These are phyloP conservation scores for Austroboletus novae-zelandiae DNA, from an alignment of 1,284 basidiomycete species.

Conservation along the genomic window DNA sequence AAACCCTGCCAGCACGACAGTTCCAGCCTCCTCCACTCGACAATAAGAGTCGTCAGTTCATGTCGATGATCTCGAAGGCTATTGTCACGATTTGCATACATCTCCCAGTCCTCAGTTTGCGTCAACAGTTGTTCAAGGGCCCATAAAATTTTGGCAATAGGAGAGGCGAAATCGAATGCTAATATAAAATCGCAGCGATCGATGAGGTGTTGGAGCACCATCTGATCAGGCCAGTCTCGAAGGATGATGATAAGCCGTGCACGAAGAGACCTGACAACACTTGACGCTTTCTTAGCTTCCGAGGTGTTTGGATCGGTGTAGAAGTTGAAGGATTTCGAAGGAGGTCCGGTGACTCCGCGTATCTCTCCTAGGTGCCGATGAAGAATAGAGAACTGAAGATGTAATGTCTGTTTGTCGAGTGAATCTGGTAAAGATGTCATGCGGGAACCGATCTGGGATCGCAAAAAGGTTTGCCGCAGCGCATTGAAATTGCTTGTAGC, in stretches of 20 bases:
- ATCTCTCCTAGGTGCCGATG: constrained; percentile 25
- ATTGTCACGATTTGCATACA: constrained; percentile 87
- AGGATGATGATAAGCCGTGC: constrained; percentile 59
- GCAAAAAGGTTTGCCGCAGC: constrained; percentile 22
- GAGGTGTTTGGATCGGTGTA: constrained; percentile 74
- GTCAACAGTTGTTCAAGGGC: constrained; percentile 84
- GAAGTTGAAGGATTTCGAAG: constrained; percentile 60
- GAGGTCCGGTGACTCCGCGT: constrained; percentile 2
- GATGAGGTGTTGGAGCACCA: constrained; percentile 86
- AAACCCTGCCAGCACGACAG: constrained; percentile 85
- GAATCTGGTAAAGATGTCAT: constrained; percentile 20
- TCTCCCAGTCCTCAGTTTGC: constrained; percentile 97
- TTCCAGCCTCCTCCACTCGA: constrained; percentile 91
- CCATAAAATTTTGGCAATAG: constrained; percentile 83
- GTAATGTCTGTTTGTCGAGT: constrained; percentile 26
- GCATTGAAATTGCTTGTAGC: constrained; percentile 14
- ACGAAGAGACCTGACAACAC: constrained; percentile 52
- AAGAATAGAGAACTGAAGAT: constrained; percentile 28
- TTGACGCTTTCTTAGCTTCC: constrained; percentile 64
- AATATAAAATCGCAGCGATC: constrained; percentile 76
- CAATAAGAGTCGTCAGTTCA: constrained; percentile 71
- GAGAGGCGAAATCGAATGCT: constrained; percentile 62
- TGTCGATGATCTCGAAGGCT: constrained; percentile 71
- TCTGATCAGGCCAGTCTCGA: constrained; percentile 94
- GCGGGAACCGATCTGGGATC: constrained; percentile 18